Evolutionary conservation across 1,139 yeast genomes (phyloP), one percentile per base, ranked within the genome.

Genomic region (Yamadazyma trypodendri): DNA sequence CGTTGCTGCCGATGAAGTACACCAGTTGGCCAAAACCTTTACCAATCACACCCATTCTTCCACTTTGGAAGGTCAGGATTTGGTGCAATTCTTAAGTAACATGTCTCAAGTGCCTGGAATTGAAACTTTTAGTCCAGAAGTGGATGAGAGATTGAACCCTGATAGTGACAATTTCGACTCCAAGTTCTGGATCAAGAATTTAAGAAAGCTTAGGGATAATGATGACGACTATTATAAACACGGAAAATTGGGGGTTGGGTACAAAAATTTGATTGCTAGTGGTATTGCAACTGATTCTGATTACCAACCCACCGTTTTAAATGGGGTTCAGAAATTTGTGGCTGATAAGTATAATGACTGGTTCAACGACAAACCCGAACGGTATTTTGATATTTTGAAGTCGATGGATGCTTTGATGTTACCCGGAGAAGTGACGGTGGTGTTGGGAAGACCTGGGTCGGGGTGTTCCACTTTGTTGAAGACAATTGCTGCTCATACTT

Each of bases 381-480:
- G 49, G 32, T 44, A 49, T 32, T 61, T 61, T 42, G 63, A 63
- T 36, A 63, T 63, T 38, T 55, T 63, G 40, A 63, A 63, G 42
- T 49, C 55, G 11, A 63, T 63, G 68, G 67, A 75, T 16, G 72
- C 74, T 35, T 45, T 63, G 8, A 54, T 61, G 49, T 46, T 39
- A 31, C 84, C 92, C 0, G 90, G 95, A 38, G 86, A 84, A 50
- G 67, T 85, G 38, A 75, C 86, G 4, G 87, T 85, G 35, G 94
- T 84, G 1, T 62, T 84, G 28, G 94, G 94, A 31, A 76, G 90
- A 56, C 94, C 94, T 0, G 94, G 94, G 53, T 78, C 90, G 20
- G 95, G 95, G 41, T 86, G 95, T 60, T 75, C 95, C 2, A 84
- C 95, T 2, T 72, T 84, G 36, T 63, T 86, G 51, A 84, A 84